phyloP scores from a whole-genome alignment of 305 asterid species.

The Fraxinus albicans region DNA sequence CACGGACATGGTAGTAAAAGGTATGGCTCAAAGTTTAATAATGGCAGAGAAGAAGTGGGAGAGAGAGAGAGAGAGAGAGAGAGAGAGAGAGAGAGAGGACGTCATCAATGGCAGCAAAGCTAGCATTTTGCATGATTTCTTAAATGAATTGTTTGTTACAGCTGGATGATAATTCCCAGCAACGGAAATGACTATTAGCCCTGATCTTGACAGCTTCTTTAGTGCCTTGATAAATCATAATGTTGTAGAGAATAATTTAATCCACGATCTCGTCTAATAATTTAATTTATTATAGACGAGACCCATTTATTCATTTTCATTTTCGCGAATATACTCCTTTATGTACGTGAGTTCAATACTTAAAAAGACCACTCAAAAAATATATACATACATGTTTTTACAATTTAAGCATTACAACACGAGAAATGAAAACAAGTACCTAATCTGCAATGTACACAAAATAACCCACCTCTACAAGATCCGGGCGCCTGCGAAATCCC shows the following conservation, averaged over 20 bases:
- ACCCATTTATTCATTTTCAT: not conserved
- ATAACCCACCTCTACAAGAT: conserved; percentile 32
- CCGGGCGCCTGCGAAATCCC: conserved; percentile 27
- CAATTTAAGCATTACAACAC: conserved; percentile 36
- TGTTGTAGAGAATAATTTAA: not conserved
- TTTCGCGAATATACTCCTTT: not conserved
- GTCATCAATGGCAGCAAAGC: not conserved
- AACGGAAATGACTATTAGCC: not conserved
- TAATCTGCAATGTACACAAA: conserved; percentile 50
- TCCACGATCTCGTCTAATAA: not conserved
- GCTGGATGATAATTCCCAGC: not conserved
- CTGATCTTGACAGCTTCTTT: not conserved
- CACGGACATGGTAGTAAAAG: not conserved
- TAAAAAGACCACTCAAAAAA: not conserved
- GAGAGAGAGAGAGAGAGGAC: not conserved
- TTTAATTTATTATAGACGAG: not conserved
- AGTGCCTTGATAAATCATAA: not conserved
- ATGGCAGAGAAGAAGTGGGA: not conserved
- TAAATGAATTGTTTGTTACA: not conserved
- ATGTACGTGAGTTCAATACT: not conserved
- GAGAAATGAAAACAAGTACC: not conserved
- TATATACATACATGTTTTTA: conserved; percentile 31
- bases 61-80: not conserved
- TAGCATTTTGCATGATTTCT: not conserved
- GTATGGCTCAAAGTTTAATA: not conserved